phyloP scores from a whole-genome alignment of 768 basidiomycete genomes.

The Gymnopilus junonius region DNA sequence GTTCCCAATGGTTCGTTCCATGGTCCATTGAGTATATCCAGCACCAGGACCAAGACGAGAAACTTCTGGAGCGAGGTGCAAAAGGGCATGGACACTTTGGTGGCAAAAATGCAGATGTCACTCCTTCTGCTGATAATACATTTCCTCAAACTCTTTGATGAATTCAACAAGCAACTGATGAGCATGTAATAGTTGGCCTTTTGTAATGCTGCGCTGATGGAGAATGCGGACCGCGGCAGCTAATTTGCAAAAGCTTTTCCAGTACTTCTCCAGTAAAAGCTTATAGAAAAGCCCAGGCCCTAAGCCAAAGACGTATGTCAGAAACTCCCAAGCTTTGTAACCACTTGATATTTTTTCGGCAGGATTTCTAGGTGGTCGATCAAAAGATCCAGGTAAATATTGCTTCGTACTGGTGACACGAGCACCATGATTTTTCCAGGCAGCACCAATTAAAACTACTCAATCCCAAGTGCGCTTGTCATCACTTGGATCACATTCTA shows the following conservation, averaged over 20 bases:
- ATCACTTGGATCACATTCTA: conserved; percentile 27
- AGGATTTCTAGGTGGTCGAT: conserved; percentile 31
- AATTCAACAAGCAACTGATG: conserved; percentile 30
- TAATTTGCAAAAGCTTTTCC: conserved; percentile 35
- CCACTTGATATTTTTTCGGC: conserved; percentile 40
- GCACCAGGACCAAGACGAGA: conserved; percentile 28
- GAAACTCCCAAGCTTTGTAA: conserved; percentile 43
- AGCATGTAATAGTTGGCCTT: conserved; percentile 19
- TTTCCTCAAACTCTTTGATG: conserved; percentile 35
- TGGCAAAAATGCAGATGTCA: conserved; percentile 36
- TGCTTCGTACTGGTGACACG: conserved; percentile 8
- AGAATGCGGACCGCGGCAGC: conserved; percentile 30
- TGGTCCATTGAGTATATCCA: conserved; percentile 27
- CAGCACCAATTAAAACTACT: conserved; percentile 24
- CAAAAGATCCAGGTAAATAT: conserved; percentile 30
- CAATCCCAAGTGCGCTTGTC: conserved; percentile 29
- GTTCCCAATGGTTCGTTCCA: conserved; percentile 36
- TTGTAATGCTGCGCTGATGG: conserved; percentile 25
- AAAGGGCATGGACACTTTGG: conserved; percentile 36
- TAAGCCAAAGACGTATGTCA: conserved; percentile 36
- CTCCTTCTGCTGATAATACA: conserved; percentile 35
- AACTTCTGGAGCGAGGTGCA: conserved; percentile 35
- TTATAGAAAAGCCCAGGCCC: conserved; percentile 34
- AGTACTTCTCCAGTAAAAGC: conserved; percentile 31
- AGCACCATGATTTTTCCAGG: conserved; percentile 35